Percentiles rank a stretch among this genome's conserved stretches.
Evolutionary conservation across 2,329 filamentous ascomycete species (phyloP).

Genomic region (Alternaria sp.): DNA sequence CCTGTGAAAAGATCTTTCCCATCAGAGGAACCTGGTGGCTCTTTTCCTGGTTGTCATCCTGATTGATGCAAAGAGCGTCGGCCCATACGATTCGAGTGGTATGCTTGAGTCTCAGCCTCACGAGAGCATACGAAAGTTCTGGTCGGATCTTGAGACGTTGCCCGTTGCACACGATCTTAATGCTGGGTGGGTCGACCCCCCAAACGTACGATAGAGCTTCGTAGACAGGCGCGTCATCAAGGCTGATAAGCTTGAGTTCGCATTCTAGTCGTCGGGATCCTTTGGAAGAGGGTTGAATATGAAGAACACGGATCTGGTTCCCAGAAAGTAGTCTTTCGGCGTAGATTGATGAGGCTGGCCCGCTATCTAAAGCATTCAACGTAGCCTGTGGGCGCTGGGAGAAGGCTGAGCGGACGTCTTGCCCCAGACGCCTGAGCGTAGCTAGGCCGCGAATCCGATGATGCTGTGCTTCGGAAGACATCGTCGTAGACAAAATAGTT

Average conservation of each 20-base stretch:
- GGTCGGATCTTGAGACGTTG: neutral
- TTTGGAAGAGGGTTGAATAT: neutral
- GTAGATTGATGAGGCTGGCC: neutral
- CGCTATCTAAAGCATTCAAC: fast-evolving
- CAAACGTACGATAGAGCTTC: neutral
- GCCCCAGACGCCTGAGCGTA: neutral
- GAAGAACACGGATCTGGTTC: neutral
- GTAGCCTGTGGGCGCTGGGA: neutral
- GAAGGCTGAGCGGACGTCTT: neutral
- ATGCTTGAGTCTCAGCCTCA: fast-evolving
- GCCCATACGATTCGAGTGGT: neutral
- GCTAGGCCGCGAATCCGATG: neutral
- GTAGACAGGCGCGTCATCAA: neutral
- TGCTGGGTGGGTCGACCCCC: neutral
- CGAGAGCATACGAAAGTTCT: neutral
- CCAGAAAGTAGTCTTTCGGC: neutral
- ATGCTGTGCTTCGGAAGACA: neutral
- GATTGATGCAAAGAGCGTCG: neutral
- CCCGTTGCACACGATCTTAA: neutral
- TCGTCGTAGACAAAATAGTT: fast-evolving
- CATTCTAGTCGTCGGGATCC: fast-evolving
- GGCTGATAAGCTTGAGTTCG: neutral
- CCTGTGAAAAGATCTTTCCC: neutral
- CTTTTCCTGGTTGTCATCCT: neutral
- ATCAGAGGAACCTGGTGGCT: neutral